A percentile compares a stretch with the other conserved stretches of the same genome.
phyloP scores from a whole-genome alignment of 169 alveolate species.

The Plasmodium billcollinsi region DNA sequence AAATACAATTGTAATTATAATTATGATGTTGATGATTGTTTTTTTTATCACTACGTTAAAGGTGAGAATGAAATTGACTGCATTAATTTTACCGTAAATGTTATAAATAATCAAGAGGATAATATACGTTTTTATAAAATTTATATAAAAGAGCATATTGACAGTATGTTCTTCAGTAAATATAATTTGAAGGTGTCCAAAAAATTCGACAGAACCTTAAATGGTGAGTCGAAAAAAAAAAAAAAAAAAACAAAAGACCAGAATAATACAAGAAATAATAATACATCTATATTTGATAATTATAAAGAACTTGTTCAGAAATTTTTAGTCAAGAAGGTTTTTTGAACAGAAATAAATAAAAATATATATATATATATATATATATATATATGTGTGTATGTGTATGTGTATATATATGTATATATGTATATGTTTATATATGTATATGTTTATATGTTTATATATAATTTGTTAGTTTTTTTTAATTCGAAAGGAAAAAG shows the following conservation, averaged over 20 bases:
- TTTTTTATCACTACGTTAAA: neutral
- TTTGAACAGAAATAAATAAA: no score
- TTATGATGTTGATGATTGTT: neutral
- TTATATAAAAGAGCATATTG: conserved; percentile 61
- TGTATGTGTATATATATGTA: no score
- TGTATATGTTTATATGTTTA: neutral
- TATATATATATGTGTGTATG: no score
- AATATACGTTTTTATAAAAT: conserved; percentile 33
- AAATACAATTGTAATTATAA: no score
- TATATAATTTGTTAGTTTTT: no score
- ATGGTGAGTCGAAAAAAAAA: neutral
- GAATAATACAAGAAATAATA: conserved; percentile 3
- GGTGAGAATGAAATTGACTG: conserved; percentile 36
- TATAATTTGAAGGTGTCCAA: conserved; percentile 14
- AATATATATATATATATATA: no score
- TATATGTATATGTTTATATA: neutral
- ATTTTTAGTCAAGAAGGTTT: conserved; percentile 1
- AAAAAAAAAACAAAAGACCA: neutral
- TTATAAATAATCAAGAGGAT: conserved; percentile 3
- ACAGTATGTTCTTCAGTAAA: conserved; percentile 13
- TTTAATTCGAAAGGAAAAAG: no score
- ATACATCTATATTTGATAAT: conserved; percentile 13
- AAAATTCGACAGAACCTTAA: no score
- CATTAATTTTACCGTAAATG: conserved; percentile 21
- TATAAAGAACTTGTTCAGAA: conserved; percentile 18